phyloP scores from a whole-genome alignment of 768 basidiomycete species.

The Termitomyces sp. region DNA sequence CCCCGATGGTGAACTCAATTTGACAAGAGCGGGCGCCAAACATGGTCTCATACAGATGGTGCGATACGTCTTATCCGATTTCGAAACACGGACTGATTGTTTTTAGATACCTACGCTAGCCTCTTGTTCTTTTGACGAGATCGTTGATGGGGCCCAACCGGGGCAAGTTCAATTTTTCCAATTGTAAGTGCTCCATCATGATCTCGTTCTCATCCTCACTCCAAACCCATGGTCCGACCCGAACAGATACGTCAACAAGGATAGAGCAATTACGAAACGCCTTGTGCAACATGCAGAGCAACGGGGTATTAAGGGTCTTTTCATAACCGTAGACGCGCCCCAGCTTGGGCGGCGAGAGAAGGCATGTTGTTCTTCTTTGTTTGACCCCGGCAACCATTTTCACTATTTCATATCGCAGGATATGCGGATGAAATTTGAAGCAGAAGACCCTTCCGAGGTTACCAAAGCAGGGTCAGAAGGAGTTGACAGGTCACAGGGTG shows the following conservation, averaged over 20 bases:
- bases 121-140: slow-evolving; percentile 94
- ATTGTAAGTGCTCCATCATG: slow-evolving; percentile 55
- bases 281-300: slow-evolving; percentile 89
- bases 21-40: slow-evolving; percentile 87
- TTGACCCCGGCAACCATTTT: not conserved
- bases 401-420: slow-evolving; percentile 43
- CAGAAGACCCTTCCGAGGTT: slow-evolving; percentile 63
- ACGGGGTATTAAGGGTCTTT: slow-evolving; percentile 88
- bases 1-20: slow-evolving; percentile 89
- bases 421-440: slow-evolving; percentile 96
- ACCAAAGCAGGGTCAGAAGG: slow-evolving; percentile 48
- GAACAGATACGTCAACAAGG: slow-evolving; percentile 84
- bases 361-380: slow-evolving; percentile 24
- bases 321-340: slow-evolving; percentile 98
- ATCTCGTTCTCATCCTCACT: not conserved
- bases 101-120: slow-evolving; percentile 90
- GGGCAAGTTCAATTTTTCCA: slow-evolving; percentile 87
- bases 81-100: not conserved
- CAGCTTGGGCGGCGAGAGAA: slow-evolving; percentile 94
- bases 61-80: not conserved
- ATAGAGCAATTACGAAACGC: slow-evolving; percentile 79
- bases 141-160: slow-evolving; percentile 81
- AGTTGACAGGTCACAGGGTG: slow-evolving; percentile 86
- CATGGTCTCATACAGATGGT: slow-evolving; percentile 59
- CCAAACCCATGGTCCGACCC: not conserved